Percentiles rank a stretch among this genome's conserved stretches.
Evolutionary conservation across 2,329 filamentous ascomycete species (phyloP).

Genomic region (Berkeleyomyces basicola): DNA sequence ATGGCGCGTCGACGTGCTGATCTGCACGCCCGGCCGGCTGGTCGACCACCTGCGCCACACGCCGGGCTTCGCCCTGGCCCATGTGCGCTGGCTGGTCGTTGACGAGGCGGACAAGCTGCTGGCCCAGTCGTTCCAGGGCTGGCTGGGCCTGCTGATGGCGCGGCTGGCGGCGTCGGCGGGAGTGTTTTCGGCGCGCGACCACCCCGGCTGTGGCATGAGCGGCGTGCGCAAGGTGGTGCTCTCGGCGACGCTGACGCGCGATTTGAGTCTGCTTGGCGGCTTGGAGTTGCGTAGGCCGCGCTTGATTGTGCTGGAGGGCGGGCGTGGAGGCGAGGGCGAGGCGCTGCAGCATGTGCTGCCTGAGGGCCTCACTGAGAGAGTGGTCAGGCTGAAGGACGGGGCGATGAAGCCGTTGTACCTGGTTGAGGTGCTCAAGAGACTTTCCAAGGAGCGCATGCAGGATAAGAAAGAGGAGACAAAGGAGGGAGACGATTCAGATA

Average conservation of each 20-base stretch:
- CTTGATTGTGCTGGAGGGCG: slow-evolving; percentile 56
- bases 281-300: slow-evolving; percentile 58
- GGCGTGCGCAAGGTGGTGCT: slow-evolving; percentile 66
- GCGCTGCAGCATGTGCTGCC: slow-evolving; percentile 39
- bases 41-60: slow-evolving; percentile 83
- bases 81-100: slow-evolving; percentile 75
- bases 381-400: slow-evolving; percentile 23
- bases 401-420: slow-evolving; percentile 58
- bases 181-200: slow-evolving; percentile 18
- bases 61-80: slow-evolving; percentile 59
- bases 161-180: slow-evolving; percentile 23
- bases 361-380: slow-evolving; percentile 28
- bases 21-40: slow-evolving; percentile 80
- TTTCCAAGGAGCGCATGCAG: not conserved
- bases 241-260: slow-evolving; percentile 81
- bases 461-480: slow-evolving; percentile 19
- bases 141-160: slow-evolving; percentile 59
- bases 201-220: slow-evolving; percentile 33
- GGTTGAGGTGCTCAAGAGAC: slow-evolving; percentile 35
- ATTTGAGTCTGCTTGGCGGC: slow-evolving; percentile 62
- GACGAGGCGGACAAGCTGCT: slow-evolving; percentile 89
- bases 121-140: slow-evolving; percentile 83
- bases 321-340: slow-evolving; percentile 15
- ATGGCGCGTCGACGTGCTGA: slow-evolving; percentile 74
- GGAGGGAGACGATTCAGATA: slow-evolving; percentile 23